Evolutionary conservation across 306 rosid species (phyloP).

Genomic region (Quercus cerris): DNA sequence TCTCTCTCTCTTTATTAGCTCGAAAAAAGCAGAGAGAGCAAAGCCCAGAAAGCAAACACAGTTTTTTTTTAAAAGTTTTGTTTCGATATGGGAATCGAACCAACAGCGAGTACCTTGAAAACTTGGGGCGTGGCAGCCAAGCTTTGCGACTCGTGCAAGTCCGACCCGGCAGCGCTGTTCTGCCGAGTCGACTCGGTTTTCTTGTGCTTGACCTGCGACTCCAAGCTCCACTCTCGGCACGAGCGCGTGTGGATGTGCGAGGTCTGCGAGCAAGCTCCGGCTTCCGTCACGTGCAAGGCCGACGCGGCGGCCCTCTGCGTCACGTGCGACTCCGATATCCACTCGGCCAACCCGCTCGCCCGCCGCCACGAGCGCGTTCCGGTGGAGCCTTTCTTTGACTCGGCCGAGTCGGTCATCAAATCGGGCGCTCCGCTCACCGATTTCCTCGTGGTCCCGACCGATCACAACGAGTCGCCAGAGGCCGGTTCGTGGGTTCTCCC

Average conservation of each 20-base stretch:
- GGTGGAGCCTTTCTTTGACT: constrained; percentile 73
- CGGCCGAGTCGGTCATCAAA: constrained; percentile 49
- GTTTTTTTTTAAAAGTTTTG: background rate
- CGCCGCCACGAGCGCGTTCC: constrained; percentile 93
- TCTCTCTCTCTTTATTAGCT: no score
- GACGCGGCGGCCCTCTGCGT: constrained; percentile 93
- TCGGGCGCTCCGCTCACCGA: constrained; percentile 29
- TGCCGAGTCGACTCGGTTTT: constrained; percentile 75
- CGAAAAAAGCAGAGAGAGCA: background rate
- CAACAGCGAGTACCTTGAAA: constrained; percentile 21
- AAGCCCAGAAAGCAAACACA: background rate
- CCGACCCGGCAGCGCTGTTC: constrained; percentile 53
- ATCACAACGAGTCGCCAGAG: constrained; percentile 11
- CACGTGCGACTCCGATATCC: constrained; percentile 89
- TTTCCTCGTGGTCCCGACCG: constrained; percentile 29
- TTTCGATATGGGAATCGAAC: constrained; percentile 49
- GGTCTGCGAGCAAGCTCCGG: constrained; percentile 95
- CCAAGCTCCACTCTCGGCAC: constrained; percentile 77
- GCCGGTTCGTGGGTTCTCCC: constrained; percentile 53
- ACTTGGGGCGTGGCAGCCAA: constrained; percentile 51
- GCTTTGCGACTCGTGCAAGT: constrained; percentile 76
- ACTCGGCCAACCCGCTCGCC: constrained; percentile 87
- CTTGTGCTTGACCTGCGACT: constrained; percentile 76
- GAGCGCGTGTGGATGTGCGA: constrained; percentile 95
- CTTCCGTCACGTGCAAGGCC: constrained; percentile 89